phyloP scores from a whole-genome alignment of 2,329 filamentous ascomycete genomes.

The Ascochyta pisi region DNA sequence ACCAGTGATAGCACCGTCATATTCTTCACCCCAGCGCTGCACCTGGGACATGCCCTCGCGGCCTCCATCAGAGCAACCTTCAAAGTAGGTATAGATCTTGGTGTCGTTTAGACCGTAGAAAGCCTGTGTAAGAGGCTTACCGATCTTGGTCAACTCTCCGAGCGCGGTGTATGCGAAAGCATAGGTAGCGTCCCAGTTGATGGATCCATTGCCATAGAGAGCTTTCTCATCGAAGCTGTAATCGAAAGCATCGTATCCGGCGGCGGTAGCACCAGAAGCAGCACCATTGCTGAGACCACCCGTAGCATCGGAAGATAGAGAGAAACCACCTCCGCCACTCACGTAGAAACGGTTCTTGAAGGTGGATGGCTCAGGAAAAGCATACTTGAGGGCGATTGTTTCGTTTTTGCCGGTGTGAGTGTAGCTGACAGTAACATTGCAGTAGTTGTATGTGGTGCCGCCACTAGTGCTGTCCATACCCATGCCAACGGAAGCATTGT shows the following conservation, averaged over 20 bases:
- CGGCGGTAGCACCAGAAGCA: conserved; percentile 58
- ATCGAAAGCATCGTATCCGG: conserved; percentile 58
- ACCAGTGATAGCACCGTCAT: conserved; percentile 56
- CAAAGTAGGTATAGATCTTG: conserved; percentile 58
- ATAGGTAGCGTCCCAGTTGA: conserved; percentile 59
- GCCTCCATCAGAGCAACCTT: conserved; percentile 63
- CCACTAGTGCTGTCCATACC: conserved; percentile 5
- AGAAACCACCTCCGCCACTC: conserved; percentile 56
- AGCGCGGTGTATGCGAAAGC: conserved; percentile 61
- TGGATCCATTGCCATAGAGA: conserved; percentile 54
- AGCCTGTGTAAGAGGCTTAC: conserved; percentile 53
- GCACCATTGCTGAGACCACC: conserved; percentile 57
- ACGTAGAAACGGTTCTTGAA: conserved; percentile 58
- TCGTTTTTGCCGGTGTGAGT: conserved; percentile 50
- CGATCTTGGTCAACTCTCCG: conserved; percentile 59
- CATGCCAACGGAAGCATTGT: conserved; percentile 36
- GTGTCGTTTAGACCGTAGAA: conserved; percentile 45
- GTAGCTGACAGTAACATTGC: conserved; percentile 58
- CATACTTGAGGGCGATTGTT: conserved; percentile 41
- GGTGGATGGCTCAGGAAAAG: conserved; percentile 52
- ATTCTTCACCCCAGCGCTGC: conserved; percentile 59
- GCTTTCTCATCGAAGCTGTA: conserved; percentile 47
- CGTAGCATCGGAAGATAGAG: conserved; percentile 41
- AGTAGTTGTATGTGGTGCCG: conserved; percentile 44
- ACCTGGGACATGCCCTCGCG: conserved; percentile 59